These are phyloP conservation scores for Salicornia ramosissima DNA, from an alignment of 148 eudicot species.

Conservation along the genomic window DNA sequence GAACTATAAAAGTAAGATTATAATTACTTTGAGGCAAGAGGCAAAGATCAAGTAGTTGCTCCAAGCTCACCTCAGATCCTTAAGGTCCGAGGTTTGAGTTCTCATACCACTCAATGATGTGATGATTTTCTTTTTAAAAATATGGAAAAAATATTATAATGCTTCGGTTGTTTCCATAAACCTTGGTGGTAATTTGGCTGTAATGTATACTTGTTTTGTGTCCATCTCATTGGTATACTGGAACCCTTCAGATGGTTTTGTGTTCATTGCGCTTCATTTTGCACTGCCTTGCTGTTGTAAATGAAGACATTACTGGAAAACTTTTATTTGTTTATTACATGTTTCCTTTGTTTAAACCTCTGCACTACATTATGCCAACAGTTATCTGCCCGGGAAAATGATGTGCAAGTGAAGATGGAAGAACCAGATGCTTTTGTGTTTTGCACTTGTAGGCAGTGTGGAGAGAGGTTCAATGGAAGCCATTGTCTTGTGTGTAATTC, in stretches of 20 bases:
- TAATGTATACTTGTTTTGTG: neutral
- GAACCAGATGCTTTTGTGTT: constrained; percentile 40
- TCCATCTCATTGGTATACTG: neutral
- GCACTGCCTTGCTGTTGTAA: neutral
- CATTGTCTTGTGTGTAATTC: constrained; percentile 82
- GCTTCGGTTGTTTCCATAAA: no score
- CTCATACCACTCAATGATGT: no score
- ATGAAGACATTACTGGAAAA: neutral
- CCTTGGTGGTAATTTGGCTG: neutral
- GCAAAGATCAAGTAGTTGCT: no score
- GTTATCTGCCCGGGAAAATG: constrained; percentile 37
- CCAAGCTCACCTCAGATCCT: no score
- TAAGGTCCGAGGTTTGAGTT: no score
- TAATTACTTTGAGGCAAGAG: no score
- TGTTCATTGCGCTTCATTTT: neutral
- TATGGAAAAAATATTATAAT: no score
- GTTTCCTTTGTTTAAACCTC: neutral
- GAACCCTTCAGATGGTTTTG: neutral
- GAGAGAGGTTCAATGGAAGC: constrained; percentile 58
- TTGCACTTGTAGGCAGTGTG: constrained; percentile 56
- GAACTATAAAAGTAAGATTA: no score
- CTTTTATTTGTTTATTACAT: neutral
- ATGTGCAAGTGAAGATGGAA: constrained; percentile 35
- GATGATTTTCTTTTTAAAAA: no score
- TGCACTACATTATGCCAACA: constrained; percentile 20